phyloP scores from a whole-genome alignment of 2,329 filamentous ascomycete genomes.

The Colletotrichum australisinense region DNA sequence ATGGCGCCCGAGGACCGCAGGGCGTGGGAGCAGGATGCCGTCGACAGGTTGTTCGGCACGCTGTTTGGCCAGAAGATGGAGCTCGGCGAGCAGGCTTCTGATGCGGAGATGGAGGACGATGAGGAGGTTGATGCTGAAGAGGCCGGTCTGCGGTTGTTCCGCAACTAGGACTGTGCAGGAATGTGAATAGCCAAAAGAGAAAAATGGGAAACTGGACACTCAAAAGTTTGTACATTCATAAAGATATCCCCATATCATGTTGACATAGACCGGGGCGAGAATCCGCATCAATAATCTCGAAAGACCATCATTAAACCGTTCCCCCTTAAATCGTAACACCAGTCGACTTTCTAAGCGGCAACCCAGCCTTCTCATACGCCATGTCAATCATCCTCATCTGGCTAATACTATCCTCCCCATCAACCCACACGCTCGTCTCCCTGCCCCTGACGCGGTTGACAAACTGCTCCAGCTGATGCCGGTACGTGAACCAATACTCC shows the following conservation, averaged over 20 bases:
- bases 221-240: conserved; percentile 7
- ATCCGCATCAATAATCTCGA: too few relatives aligned
- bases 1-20: conserved; percentile 92
- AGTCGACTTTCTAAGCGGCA: conserved; percentile 36
- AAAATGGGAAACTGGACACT: not conserved
- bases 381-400: conserved; percentile 60
- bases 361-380: conserved; percentile 53
- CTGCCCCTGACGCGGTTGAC: conserved; percentile 56
- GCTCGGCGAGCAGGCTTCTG: conserved; percentile 64
- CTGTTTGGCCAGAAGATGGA: conserved; percentile 78
- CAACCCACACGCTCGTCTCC: conserved; percentile 52
- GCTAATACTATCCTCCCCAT: conserved; percentile 53
- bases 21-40: conserved; percentile 82
- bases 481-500: conserved; percentile 56
- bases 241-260: conserved; percentile 30
- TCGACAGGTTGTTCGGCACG: conserved; percentile 81
- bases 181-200: not conserved
- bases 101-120: conserved; percentile 60
- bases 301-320: too few relatives aligned
- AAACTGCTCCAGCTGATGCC: conserved; percentile 61
- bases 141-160: conserved; percentile 65
- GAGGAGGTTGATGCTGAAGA: conserved; percentile 63
- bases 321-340: not conserved
- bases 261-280: not conserved
- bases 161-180: conserved; percentile 43